These are phyloP conservation scores for Acephala macrosclerotiorum DNA, from an alignment of 2,329 filamentous ascomycete genomes.

Conservation along the genomic window DNA sequence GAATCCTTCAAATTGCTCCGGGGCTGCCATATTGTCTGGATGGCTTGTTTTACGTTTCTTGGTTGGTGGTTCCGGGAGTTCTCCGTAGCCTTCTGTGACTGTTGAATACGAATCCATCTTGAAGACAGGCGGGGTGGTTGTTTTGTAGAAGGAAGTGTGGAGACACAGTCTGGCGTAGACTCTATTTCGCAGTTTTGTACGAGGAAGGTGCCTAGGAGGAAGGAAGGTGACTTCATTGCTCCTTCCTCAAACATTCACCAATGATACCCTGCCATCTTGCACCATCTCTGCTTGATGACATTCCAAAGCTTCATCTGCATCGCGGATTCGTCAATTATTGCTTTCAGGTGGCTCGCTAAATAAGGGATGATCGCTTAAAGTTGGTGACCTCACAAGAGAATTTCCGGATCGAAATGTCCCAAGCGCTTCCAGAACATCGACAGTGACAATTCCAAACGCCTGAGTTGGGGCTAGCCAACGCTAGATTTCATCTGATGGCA, in stretches of 20 bases:
- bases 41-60: conserved; percentile 11
- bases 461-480: not conserved
- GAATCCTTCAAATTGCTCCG: conserved; percentile 67
- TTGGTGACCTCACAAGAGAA: conserved; percentile 5
- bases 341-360: not conserved
- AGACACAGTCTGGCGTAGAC: not conserved
- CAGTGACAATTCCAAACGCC: not conserved
- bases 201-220: not conserved
- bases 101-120: no score
- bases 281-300: not conserved
- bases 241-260: not conserved
- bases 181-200: not conserved
- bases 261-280: not conserved
- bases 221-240: conserved; percentile 21
- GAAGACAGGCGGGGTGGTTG: not conserved
- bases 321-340: not conserved
- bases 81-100: no score
- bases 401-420: not conserved
- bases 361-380: not conserved
- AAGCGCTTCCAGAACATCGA: not conserved
- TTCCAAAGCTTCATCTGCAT: not conserved
- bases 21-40: conserved; percentile 46
- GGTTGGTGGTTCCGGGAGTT: conserved; percentile 1
- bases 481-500: not conserved
- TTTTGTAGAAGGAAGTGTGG: not conserved